Conservation (phyloP, 2,329 filamentous ascomycete species). For the Cryphonectria nitschkei region DNA sequence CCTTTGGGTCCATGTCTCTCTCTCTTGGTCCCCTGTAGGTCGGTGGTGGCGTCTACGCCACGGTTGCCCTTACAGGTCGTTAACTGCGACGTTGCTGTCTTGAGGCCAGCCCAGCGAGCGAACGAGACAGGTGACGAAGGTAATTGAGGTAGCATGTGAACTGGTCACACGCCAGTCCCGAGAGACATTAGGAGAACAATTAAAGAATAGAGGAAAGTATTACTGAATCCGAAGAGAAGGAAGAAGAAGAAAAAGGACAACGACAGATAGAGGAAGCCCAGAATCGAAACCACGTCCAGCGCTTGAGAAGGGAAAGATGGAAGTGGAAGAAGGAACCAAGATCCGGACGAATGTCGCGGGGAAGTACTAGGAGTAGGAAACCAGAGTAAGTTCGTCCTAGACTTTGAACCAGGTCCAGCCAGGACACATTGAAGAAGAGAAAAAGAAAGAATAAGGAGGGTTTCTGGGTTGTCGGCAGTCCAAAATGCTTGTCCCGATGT, state of each 20-base stretch:
- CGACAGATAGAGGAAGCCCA: background rate
- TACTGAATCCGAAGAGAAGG: background rate
- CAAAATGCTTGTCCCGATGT: background rate
- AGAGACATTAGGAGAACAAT: conserved; percentile 1
- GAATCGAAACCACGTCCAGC: conserved; percentile 10
- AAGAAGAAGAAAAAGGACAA: background rate
- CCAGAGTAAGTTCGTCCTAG: background rate
- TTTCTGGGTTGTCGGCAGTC: background rate
- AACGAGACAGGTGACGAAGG: background rate
- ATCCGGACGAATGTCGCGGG: background rate
- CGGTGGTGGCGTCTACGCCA: background rate
- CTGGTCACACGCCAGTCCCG: background rate
- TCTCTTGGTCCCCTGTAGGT: background rate
- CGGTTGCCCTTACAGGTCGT: background rate
- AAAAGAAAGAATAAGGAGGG: background rate
- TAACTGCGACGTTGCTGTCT: background rate
- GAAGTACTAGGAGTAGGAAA: background rate
- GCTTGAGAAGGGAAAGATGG: conserved; percentile 2
- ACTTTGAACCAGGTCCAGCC: background rate
- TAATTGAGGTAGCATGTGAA: background rate
- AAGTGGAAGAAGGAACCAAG: background rate
- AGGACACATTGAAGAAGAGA: background rate
- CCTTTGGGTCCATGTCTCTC: conserved; percentile 12
- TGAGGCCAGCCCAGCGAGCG: conserved; percentile 2
- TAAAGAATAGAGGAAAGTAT: background rate